These are phyloP conservation scores for Dactylonectria macrodidyma DNA, from an alignment of 2,329 filamentous ascomycete genomes.

Conservation along the genomic window DNA sequence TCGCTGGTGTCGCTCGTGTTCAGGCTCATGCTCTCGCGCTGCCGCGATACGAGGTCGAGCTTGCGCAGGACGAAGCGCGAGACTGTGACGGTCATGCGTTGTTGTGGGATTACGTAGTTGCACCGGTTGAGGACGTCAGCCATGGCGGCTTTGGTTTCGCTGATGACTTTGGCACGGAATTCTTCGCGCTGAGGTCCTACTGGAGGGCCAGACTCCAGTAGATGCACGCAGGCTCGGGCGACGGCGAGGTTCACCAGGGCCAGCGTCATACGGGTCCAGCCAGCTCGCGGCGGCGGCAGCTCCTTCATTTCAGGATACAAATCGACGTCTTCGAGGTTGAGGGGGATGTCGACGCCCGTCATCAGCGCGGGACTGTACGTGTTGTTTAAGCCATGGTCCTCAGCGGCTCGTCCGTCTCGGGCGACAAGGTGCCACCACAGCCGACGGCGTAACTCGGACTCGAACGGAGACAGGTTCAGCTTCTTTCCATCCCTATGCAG, in stretches of 20 bases:
- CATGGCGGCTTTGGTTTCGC: constrained; percentile 55
- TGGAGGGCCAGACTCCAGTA: constrained; percentile 41
- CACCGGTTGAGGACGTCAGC: constrained; percentile 52
- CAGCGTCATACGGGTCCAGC: constrained; percentile 73
- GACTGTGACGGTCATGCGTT: constrained; percentile 49
- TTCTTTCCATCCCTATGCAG: constrained; percentile 66
- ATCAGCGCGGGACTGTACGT: constrained; percentile 17
- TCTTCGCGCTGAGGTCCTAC: constrained; percentile 42
- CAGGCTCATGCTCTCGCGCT: constrained; percentile 51
- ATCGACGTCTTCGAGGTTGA: constrained; percentile 70
- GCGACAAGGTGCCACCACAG: constrained; percentile 69
- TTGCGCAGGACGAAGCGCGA: constrained; percentile 52
- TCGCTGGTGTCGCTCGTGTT: constrained; percentile 35
- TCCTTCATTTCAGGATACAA: constrained; percentile 61
- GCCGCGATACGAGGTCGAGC: constrained; percentile 65
- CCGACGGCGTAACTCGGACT: constrained; percentile 69
- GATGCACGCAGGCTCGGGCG: constrained; percentile 47
- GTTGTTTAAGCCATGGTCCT: constrained; percentile 66
- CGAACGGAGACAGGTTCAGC: constrained; percentile 65
- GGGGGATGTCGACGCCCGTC: constrained; percentile 65
- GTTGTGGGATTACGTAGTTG: constrained; percentile 67
- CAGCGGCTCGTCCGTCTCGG: constrained; percentile 65
- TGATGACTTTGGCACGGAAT: constrained; percentile 58
- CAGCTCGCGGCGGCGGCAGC: constrained; percentile 61
- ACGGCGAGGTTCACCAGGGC: constrained; percentile 68